Conservation (phyloP, 2,329 filamentous ascomycete genomes). For the Metarhizium rileyi region DNA sequence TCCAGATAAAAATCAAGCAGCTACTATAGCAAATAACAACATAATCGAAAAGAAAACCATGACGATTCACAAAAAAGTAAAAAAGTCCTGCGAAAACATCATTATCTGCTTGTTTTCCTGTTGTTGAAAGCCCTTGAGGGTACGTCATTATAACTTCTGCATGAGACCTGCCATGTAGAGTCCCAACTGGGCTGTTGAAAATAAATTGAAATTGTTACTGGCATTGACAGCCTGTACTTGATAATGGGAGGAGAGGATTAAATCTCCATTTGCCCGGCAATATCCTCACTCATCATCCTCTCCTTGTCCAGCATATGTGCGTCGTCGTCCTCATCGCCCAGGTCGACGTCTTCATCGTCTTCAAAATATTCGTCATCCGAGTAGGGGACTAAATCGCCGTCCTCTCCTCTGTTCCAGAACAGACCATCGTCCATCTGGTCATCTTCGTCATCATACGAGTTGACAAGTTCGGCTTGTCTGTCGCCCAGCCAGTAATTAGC, state of each 20-base stretch:
- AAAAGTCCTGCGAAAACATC: background rate
- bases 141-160: background rate
- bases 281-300: conserved; percentile 52
- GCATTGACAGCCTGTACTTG: background rate
- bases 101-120: too few relatives aligned
- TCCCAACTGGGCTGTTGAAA: background rate
- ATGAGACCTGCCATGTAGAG: background rate
- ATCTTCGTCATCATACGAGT: conserved; percentile 36
- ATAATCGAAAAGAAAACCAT: background rate
- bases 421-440: conserved; percentile 40
- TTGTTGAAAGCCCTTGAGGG: background rate
- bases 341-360: conserved; percentile 24
- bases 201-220: background rate
- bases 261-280: conserved; percentile 54
- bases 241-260: conserved; percentile 21
- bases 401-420: conserved; percentile 48
- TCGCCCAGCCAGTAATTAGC: conserved; percentile 84
- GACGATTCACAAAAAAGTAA: background rate
- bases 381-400: conserved; percentile 46
- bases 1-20: conserved; percentile 2
- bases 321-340: conserved; percentile 35
- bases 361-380: conserved; percentile 41
- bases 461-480: conserved; percentile 39
- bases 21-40: conserved; percentile 8
- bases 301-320: conserved; percentile 33